phyloP scores from a whole-genome alignment of 805 yeast genomes.

The Candida loeiensis region DNA sequence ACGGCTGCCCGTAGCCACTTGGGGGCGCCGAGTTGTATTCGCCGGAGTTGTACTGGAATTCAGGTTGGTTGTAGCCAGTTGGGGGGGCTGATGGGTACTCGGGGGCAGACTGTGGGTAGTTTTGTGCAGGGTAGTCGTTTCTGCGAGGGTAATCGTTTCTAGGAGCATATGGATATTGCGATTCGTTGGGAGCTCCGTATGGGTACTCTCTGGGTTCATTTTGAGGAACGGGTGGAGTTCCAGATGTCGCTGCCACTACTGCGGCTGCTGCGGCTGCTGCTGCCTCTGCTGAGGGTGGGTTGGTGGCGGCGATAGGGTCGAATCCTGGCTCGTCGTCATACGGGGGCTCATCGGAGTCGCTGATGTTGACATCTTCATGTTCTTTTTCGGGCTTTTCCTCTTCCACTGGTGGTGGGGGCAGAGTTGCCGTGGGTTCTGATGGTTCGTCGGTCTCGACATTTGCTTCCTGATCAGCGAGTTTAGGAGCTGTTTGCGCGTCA shows the following conservation, averaged over 20 bases:
- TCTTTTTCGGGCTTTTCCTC: not conserved
- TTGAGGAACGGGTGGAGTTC: not conserved
- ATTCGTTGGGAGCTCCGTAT: no score
- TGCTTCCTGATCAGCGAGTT: slow-evolving; percentile 14
- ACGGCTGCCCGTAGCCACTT: slow-evolving; percentile 1
- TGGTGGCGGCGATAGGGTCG: slow-evolving; percentile 1
- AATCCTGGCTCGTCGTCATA: slow-evolving; percentile 4
- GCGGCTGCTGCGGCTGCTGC: slow-evolving; percentile 1
- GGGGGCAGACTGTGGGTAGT: no score
- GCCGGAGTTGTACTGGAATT: not conserved
- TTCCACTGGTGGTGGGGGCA: not conserved
- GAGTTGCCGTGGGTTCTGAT: slow-evolving; percentile 1
- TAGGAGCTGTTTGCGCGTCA: slow-evolving; percentile 41
- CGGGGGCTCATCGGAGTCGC: slow-evolving; percentile 2
- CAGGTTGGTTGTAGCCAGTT: not conserved
- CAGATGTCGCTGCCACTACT: not conserved
- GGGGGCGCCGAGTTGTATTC: slow-evolving; percentile 1
- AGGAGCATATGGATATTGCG: no score
- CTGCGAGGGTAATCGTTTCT: no score
- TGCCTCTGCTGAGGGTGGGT: not conserved
- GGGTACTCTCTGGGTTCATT: no score
- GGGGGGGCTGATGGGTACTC: not conserved
- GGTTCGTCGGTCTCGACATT: slow-evolving; percentile 1
- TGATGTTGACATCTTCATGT: slow-evolving; percentile 1
- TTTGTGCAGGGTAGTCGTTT: not conserved